phyloP scores from a whole-genome alignment of 2,329 filamentous ascomycete genomes.

The Calonectria pauciramosa region DNA sequence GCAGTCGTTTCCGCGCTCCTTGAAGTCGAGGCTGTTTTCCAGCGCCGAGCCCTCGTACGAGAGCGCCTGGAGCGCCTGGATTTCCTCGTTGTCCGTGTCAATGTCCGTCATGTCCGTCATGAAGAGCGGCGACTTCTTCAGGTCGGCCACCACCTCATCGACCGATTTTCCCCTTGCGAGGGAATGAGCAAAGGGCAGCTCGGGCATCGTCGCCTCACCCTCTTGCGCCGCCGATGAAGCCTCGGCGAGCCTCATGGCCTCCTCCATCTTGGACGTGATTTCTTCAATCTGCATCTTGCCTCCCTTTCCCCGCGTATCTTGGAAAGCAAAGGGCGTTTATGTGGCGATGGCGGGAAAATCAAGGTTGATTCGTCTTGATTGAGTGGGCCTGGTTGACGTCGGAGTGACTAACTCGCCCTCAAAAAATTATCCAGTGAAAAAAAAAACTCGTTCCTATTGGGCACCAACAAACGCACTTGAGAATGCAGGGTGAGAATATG shows the following conservation, averaged over 20 bases:
- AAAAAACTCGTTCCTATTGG: constrained; percentile 40
- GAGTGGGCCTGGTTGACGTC: constrained; percentile 25
- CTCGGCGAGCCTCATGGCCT: constrained; percentile 46
- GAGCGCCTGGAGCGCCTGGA: constrained; percentile 90
- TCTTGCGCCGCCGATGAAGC: constrained; percentile 6
- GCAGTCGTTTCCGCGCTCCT: constrained; percentile 92
- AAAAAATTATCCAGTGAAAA: constrained; percentile 41
- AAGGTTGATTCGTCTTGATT: constrained; percentile 7
- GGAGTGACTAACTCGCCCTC: constrained; percentile 26
- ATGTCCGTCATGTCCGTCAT: constrained; percentile 90
- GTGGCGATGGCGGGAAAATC: not conserved
- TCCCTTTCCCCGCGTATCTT: not conserved
- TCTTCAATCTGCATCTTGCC: constrained; percentile 58
- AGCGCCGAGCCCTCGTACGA: constrained; percentile 92
- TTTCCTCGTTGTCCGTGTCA: constrained; percentile 85
- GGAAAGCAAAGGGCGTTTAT: not conserved
- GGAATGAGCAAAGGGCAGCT: constrained; percentile 61
- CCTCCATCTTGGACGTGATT: constrained; percentile 57
- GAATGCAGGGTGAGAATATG: constrained; percentile 9
- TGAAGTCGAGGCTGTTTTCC: constrained; percentile 88
- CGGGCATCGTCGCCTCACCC: constrained; percentile 52
- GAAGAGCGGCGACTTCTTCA: constrained; percentile 83
- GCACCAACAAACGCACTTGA: constrained; percentile 29
- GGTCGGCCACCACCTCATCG: constrained; percentile 69
- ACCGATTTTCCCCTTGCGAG: constrained; percentile 60